phyloP scores from a whole-genome alignment of 495 filamentous ascomycete species.

The Monascus purpureus region DNA sequence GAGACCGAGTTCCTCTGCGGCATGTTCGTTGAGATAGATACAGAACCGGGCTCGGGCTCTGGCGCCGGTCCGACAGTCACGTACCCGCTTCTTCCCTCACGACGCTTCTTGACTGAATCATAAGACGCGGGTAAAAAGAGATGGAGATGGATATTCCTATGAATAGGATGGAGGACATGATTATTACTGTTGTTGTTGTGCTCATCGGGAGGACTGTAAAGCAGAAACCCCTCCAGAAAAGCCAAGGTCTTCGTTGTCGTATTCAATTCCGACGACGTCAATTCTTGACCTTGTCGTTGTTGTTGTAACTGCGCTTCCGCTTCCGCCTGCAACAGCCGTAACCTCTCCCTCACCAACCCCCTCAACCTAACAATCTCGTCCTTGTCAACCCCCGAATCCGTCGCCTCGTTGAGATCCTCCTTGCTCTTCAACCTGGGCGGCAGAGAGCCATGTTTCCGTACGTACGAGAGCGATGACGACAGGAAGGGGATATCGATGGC shows the following conservation, averaged over 20 bases:
- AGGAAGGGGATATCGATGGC: slow-evolving; percentile 57
- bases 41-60: too few relatives aligned
- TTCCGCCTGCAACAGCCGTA: too few relatives aligned
- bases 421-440: slow-evolving; percentile 53
- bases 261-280: background rate
- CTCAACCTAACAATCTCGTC: slow-evolving; percentile 4
- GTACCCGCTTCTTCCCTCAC: slow-evolving; percentile 69
- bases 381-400: slow-evolving; percentile 32
- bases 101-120: slow-evolving; percentile 43
- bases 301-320: too few relatives aligned
- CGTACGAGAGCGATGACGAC: slow-evolving; percentile 42
- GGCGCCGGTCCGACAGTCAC: slow-evolving; percentile 53
- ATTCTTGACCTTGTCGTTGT: slow-evolving; percentile 25
- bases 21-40: too few relatives aligned
- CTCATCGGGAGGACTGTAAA: slow-evolving; percentile 41
- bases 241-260: too few relatives aligned
- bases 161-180: slow-evolving; percentile 20
- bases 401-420: slow-evolving; percentile 61
- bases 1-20: too few relatives aligned
- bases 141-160: slow-evolving; percentile 50
- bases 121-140: slow-evolving; percentile 59
- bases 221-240: slow-evolving; percentile 73
- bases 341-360: too few relatives aligned
- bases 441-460: slow-evolving; percentile 48
- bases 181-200: slow-evolving; percentile 4